Conservation (phyloP, 768 basidiomycete genomes). For the Mycena polygramma region DNA sequence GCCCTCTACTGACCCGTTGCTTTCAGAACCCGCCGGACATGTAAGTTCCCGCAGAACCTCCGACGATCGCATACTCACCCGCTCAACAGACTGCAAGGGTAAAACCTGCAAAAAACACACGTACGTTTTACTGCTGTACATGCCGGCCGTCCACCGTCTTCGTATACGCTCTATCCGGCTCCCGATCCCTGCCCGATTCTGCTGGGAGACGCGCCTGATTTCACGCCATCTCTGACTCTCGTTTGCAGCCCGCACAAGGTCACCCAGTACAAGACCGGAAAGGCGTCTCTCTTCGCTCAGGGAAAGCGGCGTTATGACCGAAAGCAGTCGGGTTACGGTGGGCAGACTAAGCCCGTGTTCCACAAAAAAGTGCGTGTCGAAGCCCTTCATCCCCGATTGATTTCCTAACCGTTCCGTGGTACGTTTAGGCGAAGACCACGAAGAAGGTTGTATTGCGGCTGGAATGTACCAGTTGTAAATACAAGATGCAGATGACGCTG, state of each 20-base stretch:
- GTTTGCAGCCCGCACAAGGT: slow-evolving; percentile 92
- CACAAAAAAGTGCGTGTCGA: slow-evolving; percentile 91
- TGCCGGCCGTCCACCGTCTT: no score
- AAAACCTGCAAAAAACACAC: slow-evolving; percentile 98
- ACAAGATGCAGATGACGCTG: slow-evolving; percentile 95
- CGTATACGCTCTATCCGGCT: no score
- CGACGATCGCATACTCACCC: slow-evolving; percentile 16
- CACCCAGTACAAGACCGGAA: slow-evolving; percentile 99
- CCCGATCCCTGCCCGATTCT: no score
- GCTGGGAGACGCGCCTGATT: not conserved
- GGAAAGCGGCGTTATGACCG: slow-evolving; percentile 99
- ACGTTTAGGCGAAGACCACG: slow-evolving; percentile 89
- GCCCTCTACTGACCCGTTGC: slow-evolving; percentile 33
- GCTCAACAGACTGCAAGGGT: slow-evolving; percentile 87
- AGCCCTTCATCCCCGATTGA: not conserved
- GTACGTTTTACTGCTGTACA: slow-evolving; percentile 61
- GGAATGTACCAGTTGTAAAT: slow-evolving; percentile 98
- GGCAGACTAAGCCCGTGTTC: slow-evolving; percentile 99
- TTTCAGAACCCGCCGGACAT: slow-evolving; percentile 92
- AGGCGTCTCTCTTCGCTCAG: slow-evolving; percentile 97
- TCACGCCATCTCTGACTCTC: not conserved
- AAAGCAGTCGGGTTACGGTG: slow-evolving; percentile 99
- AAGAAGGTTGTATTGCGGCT: slow-evolving; percentile 99
- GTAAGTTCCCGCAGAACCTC: slow-evolving; percentile 66
- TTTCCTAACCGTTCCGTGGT: not conserved